phyloP scores from a whole-genome alignment of 495 filamentous ascomycete species.

The Thozetella sp. region DNA sequence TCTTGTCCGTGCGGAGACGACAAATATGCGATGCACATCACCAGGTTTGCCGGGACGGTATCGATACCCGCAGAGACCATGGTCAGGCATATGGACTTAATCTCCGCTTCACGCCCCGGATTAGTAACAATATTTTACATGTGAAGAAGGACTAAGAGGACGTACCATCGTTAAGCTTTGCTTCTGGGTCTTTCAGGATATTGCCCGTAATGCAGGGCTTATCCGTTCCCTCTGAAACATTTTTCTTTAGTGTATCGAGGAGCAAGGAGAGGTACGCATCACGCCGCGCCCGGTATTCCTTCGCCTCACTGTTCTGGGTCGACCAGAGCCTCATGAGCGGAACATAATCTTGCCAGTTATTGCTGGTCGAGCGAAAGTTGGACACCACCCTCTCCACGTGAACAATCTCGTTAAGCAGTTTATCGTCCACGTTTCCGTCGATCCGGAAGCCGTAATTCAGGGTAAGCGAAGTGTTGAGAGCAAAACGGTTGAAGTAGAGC shows the following conservation, averaged over 20 bases:
- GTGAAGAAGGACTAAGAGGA: not conserved
- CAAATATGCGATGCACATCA: slow-evolving; percentile 75
- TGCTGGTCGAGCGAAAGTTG: slow-evolving; percentile 66
- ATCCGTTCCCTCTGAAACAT: slow-evolving; percentile 62
- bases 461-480: slow-evolving; percentile 66
- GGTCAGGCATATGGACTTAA: slow-evolving; percentile 73
- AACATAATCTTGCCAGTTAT: slow-evolving; percentile 75
- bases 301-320: slow-evolving; percentile 49
- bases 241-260: slow-evolving; percentile 59
- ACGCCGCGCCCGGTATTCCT: slow-evolving; percentile 53
- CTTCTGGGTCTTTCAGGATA: slow-evolving; percentile 66
- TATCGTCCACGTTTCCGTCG: slow-evolving; percentile 54
- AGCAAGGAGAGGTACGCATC: slow-evolving; percentile 62
- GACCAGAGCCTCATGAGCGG: slow-evolving; percentile 61
- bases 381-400: slow-evolving; percentile 64
- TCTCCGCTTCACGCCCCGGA: slow-evolving; percentile 51
- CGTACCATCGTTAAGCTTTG: slow-evolving; percentile 61
- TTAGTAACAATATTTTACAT: not conserved
- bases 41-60: slow-evolving; percentile 68
- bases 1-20: slow-evolving; percentile 59
- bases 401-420: slow-evolving; percentile 62
- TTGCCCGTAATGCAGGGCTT: slow-evolving; percentile 74
- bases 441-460: slow-evolving; percentile 70
- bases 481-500: slow-evolving; percentile 67
- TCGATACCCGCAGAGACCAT: slow-evolving; percentile 78